phyloP scores from a whole-genome alignment of 768 basidiomycete genomes.

The Hypsizygus marmoreus region DNA sequence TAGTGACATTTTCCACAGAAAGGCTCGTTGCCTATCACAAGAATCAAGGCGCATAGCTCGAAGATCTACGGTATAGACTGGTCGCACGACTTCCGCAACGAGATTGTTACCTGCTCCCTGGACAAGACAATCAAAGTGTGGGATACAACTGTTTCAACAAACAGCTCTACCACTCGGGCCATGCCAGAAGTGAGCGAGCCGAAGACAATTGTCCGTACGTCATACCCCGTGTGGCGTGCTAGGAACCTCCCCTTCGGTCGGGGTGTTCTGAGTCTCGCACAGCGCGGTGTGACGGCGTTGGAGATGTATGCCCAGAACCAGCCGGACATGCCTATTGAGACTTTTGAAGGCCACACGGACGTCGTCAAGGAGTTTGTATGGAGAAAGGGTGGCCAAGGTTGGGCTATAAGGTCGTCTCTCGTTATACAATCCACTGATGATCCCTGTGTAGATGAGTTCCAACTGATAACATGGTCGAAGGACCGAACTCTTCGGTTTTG shows the following conservation, averaged over 20 bases:
- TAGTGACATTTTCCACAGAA: constrained; percentile 55
- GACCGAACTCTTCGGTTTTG: constrained; percentile 91
- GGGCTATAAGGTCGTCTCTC: constrained; percentile 10
- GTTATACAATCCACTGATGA: not conserved
- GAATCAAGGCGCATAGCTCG: constrained; percentile 79
- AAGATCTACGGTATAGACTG: constrained; percentile 99
- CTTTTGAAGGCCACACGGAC: constrained; percentile 87
- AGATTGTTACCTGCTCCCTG: constrained; percentile 91
- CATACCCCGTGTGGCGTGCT: constrained; percentile 94
- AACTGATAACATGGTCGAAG: constrained; percentile 74
- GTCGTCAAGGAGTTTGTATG: constrained; percentile 99
- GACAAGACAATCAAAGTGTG: constrained; percentile 93
- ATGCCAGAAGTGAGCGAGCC: constrained; percentile 31
- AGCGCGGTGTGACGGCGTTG: constrained; percentile 79
- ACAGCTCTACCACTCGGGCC: too few species aligned
- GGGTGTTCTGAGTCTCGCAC: constrained; percentile 85
- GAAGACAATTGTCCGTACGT: constrained; percentile 60
- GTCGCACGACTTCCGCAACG: constrained; percentile 72
- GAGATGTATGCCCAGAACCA: constrained; percentile 73
- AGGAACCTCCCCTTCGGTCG: constrained; percentile 89
- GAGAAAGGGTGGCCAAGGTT: constrained; percentile 69
- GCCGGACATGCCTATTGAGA: constrained; percentile 55
- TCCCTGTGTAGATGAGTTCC: constrained; percentile 46
- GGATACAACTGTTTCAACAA: constrained; percentile 50
- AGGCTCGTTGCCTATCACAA: constrained; percentile 79